Evolutionary conservation across 2,329 filamentous ascomycete species (phyloP).

Genomic region (Ceratocystis smalleyi): DNA sequence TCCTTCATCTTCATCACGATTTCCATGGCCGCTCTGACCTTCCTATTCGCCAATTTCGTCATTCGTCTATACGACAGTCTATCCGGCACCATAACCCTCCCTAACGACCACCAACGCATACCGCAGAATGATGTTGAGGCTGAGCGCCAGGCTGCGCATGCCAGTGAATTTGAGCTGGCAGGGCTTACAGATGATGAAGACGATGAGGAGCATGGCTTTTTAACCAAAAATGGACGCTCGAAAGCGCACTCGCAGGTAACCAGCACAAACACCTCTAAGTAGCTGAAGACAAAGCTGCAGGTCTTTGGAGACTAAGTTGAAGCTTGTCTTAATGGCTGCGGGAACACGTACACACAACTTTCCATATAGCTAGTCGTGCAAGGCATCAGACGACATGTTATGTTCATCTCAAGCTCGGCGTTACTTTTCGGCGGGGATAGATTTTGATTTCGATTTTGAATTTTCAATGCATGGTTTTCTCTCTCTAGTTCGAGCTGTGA

Average conservation of each 20-base stretch:
- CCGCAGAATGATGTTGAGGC: conserved; percentile 25
- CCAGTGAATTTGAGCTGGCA: conserved; percentile 85
- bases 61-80: conserved; percentile 64
- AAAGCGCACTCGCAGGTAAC: not conserved
- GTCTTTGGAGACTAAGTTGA: not conserved
- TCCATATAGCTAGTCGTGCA: not conserved
- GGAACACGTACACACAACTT: not conserved
- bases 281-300: no score
- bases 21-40: conserved; percentile 77
- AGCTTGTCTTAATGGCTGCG: not conserved
- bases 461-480: not conserved
- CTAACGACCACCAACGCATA: not conserved
- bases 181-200: conserved; percentile 71
- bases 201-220: conserved; percentile 27
- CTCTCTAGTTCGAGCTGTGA: not conserved
- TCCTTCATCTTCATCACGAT: conserved; percentile 85
- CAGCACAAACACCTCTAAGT: not conserved
- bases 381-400: not conserved
- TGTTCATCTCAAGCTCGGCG: not conserved
- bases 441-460: not conserved
- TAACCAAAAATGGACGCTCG: not conserved
- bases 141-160: conserved; percentile 53
- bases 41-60: conserved; percentile 80
- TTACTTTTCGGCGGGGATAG: not conserved
- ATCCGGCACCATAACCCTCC: conserved; percentile 23